Percentiles rank a stretch among this genome's conserved stretches.
Conservation (phyloP, 2,329 filamentous ascomycete species). For the Rugonectria rugulosa region DNA sequence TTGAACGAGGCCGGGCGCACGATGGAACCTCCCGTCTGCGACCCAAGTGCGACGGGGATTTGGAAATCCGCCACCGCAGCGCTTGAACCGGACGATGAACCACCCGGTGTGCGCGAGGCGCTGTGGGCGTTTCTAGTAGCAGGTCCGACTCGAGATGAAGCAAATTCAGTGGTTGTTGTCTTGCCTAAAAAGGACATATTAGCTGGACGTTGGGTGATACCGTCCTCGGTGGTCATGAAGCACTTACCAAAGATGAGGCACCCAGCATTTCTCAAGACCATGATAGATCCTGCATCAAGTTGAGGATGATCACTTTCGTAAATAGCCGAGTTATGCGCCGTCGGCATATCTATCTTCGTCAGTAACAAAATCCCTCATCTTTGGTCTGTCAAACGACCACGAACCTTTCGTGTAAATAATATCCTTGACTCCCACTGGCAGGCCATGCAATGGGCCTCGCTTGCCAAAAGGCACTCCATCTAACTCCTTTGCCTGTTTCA, state of each 20-base stretch:
- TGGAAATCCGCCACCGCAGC: conserved; percentile 73
- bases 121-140: conserved; percentile 70
- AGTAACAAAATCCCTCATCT: neutral
- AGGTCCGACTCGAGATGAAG: conserved; percentile 58
- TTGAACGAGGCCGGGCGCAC: conserved; percentile 72
- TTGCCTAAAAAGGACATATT: conserved; percentile 32
- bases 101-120: conserved; percentile 59
- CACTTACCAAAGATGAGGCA: conserved; percentile 1
- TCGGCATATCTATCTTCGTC: neutral
- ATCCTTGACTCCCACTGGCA: conserved; percentile 7
- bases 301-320: neutral
- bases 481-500: neutral
- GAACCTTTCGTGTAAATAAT: conserved; percentile 1
- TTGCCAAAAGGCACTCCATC: neutral
- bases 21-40: conserved; percentile 71
- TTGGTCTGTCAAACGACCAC: no score
- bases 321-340: neutral
- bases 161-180: conserved; percentile 68
- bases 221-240: neutral
- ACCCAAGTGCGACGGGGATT: conserved; percentile 66
- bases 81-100: conserved; percentile 70
- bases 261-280: neutral
- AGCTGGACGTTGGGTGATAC: neutral
- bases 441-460: neutral
- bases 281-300: neutral